Conservation (phyloP, 2,329 filamentous ascomycete species). For the Blastomyces parvus region DNA sequence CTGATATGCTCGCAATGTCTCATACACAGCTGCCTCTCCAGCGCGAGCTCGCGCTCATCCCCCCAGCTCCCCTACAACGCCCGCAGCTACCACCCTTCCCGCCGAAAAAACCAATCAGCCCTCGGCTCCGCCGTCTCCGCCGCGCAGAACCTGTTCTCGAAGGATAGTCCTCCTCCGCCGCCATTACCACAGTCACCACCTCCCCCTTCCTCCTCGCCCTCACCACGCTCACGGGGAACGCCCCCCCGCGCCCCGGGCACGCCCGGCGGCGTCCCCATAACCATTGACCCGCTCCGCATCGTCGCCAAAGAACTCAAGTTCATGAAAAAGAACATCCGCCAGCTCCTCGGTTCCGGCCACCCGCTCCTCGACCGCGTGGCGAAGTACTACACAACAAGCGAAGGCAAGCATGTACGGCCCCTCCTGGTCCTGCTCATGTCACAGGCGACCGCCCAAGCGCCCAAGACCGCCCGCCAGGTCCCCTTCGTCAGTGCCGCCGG, state of each 20-base stretch:
- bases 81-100: conserved; percentile 33
- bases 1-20: conserved; percentile 36
- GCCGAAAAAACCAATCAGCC: conserved; percentile 31
- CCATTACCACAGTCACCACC: conserved; percentile 11
- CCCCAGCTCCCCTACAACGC: conserved; percentile 17
- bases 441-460: conserved; percentile 75
- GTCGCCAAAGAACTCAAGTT: conserved; percentile 97
- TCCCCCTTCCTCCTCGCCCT: conserved; percentile 14
- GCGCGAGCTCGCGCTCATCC: conserved; percentile 23
- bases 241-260: neutral
- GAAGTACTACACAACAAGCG: conserved; percentile 95
- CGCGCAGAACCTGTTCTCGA: conserved; percentile 41
- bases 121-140: conserved; percentile 42
- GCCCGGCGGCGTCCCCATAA: conserved; percentile 42
- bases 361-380: conserved; percentile 88
- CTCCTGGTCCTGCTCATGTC: conserved; percentile 95
- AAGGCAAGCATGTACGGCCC: conserved; percentile 93
- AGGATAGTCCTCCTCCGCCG: conserved; percentile 27
- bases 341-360: conserved; percentile 87
- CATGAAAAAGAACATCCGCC: conserved; percentile 82
- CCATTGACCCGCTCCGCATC: conserved; percentile 75
- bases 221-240: neutral
- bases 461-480: conserved; percentile 44
- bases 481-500: conserved; percentile 20
- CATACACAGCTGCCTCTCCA: conserved; percentile 9